These are phyloP conservation scores for Chaetothyriales sp. DNA, from an alignment of 2,329 filamentous ascomycete genomes.

Conservation along the genomic window DNA sequence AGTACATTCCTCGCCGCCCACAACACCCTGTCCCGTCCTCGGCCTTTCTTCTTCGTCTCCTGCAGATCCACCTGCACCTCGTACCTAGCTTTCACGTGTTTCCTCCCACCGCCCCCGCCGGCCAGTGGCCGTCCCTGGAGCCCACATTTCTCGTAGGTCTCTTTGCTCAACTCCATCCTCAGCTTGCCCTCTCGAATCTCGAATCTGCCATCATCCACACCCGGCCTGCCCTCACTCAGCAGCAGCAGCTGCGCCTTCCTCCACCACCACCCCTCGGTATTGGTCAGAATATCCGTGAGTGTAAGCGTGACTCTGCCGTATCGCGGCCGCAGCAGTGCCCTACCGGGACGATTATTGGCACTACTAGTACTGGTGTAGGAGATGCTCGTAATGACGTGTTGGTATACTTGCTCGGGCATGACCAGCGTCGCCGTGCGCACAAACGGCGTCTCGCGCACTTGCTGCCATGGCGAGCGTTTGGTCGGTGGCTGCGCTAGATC, in stretches of 20 bases:
- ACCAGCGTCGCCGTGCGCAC: conserved; percentile 57
- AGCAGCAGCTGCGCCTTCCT: conserved; percentile 49
- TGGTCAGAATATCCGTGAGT: conserved; percentile 50
- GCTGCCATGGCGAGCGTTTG: conserved; percentile 64
- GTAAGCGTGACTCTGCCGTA: conserved; percentile 62
- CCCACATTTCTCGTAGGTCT: conserved; percentile 70
- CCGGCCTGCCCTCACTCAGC: conserved; percentile 63
- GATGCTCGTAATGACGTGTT: not conserved
- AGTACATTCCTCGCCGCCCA: conserved; percentile 72
- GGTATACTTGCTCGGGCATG: conserved; percentile 42
- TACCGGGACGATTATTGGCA: not conserved
- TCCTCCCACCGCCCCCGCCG: conserved; percentile 42
- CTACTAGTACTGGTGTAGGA: no score
- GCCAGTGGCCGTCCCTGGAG: conserved; percentile 54
- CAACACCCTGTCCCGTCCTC: conserved; percentile 59
- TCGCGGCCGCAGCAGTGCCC: conserved; percentile 16
- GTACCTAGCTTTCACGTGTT: conserved; percentile 59
- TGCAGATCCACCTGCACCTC: conserved; percentile 66
- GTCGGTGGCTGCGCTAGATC: conserved; percentile 56
- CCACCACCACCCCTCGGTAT: conserved; percentile 34
- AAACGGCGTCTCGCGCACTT: conserved; percentile 52
- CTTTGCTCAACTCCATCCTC: conserved; percentile 63
- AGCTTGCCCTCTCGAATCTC: conserved; percentile 58
- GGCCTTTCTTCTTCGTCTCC: conserved; percentile 55
- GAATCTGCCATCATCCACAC: conserved; percentile 55